Percentiles rank a stretch among this genome's conserved stretches.
phyloP scores from a whole-genome alignment of 2,329 filamentous ascomycete species.

The Intubia oerlemansii region DNA sequence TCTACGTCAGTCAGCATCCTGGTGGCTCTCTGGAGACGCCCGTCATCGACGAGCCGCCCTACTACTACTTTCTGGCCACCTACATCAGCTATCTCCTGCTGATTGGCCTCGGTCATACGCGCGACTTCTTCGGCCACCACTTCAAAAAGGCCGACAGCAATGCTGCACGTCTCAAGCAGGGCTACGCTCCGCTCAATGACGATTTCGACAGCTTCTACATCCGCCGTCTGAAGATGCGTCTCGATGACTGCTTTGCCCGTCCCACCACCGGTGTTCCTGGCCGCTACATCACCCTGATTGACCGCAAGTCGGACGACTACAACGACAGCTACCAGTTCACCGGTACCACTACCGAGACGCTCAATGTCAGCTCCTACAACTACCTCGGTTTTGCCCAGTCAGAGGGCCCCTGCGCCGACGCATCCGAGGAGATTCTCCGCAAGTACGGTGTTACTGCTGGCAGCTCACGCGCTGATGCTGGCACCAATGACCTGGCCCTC shows the following conservation, averaged over 20 bases:
- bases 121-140: slow-evolving; percentile 94
- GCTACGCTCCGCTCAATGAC: slow-evolving; percentile 87
- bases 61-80: slow-evolving; percentile 91
- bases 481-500: slow-evolving; percentile 67
- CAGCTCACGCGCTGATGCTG: slow-evolving; percentile 64
- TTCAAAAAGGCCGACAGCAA: slow-evolving; percentile 72
- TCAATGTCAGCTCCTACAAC: slow-evolving; percentile 99
- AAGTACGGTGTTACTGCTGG: slow-evolving; percentile 69
- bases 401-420: slow-evolving; percentile 86
- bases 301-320: slow-evolving; percentile 77
- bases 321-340: slow-evolving; percentile 80
- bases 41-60: slow-evolving; percentile 84
- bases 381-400: slow-evolving; percentile 97
- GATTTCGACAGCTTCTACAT: slow-evolving; percentile 99
- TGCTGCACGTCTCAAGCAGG: slow-evolving; percentile 60
- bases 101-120: slow-evolving; percentile 84
- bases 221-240: slow-evolving; percentile 72
- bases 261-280: slow-evolving; percentile 87
- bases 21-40: slow-evolving; percentile 64
- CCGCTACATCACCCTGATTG: slow-evolving; percentile 78
- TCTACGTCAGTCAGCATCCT: slow-evolving; percentile 74
- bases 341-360: slow-evolving; percentile 77
- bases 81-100: slow-evolving; percentile 96
- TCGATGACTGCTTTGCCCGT: slow-evolving; percentile 91
- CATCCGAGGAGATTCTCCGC: slow-evolving; percentile 65